Conservation (phyloP, 805 yeast species). For the Saturnispora quitensis region DNA sequence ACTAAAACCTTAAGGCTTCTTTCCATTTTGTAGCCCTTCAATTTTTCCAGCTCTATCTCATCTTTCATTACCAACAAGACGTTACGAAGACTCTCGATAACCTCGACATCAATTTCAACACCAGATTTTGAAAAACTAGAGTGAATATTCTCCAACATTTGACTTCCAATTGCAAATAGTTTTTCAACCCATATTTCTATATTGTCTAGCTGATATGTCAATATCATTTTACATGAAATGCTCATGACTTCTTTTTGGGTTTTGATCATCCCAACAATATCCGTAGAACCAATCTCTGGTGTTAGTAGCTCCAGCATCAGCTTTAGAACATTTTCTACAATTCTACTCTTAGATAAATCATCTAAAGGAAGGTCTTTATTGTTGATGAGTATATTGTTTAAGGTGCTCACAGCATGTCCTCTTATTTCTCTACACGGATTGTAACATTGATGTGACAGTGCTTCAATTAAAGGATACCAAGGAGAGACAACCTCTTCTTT, state of each 20-base stretch:
- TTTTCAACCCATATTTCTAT: constrained; percentile 20
- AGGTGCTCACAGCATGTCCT: constrained; percentile 48
- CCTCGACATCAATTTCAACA: constrained; percentile 24
- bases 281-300: constrained; percentile 55
- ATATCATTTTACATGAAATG: constrained; percentile 49
- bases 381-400: constrained; percentile 45
- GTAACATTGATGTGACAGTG: constrained; percentile 79
- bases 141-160: constrained; percentile 15
- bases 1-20: constrained; percentile 16
- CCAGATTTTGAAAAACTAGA: constrained; percentile 15
- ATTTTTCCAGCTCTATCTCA: constrained; percentile 17
- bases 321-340: constrained; percentile 72
- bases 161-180: constrained; percentile 21
- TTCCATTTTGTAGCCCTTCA: constrained; percentile 21
- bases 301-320: constrained; percentile 56
- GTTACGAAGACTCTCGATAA: constrained; percentile 27
- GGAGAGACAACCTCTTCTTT: constrained; percentile 19
- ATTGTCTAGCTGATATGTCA: constrained; percentile 24
- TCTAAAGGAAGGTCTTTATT: constrained; percentile 27
- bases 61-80: constrained; percentile 24
- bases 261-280: constrained; percentile 49
- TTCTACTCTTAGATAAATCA: constrained; percentile 37
- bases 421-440: constrained; percentile 80
- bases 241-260: constrained; percentile 63
- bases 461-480: constrained; percentile 62